Evolutionary conservation across 129 eudicot genomes (phyloP), one percentile per base, ranked within the genome.

Genomic region (Escallonia rubra): DNA sequence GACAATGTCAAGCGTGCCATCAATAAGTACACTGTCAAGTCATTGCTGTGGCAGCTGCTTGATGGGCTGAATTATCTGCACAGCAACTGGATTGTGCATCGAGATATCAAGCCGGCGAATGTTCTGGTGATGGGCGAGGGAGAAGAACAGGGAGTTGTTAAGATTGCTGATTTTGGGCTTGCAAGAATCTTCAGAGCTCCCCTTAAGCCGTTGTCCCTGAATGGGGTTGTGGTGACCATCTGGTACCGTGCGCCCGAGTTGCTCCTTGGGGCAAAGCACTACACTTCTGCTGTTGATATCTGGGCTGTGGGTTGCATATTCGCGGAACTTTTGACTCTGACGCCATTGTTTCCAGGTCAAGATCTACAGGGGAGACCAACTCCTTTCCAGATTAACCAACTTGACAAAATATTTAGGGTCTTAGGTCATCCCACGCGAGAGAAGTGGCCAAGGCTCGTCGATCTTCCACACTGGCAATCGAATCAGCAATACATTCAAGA

Each of bases 161-260:
- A 93, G 79, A 93, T 93, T 70, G 99, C 99, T 68, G 99, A 93
- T 77, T 93, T 93, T 64, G 99, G 99, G 64, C 85, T 93, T 61
- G 99, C 99, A 68, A 86, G 99, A 79, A 84, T 93, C 53, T 93
- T 86, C 64, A 96, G 86, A 72, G 96, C 95, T 78, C 99, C 99
- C 14, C 71, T 93, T 57, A 93, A 89, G 85, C 92, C 99, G 43
- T 75, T 93, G 55, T 77, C 91, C 12, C 96, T 89, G 57, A 93
- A 93, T 67, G 98, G 98, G 90, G 99, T 93, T 49, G 99, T 93
- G 67, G 99, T 93, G 71, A 93, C 99, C 46, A 93, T 93, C 23
- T 93, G 99, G 99, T 93, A 93, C 86, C 99, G 99, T 69, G 95
- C 99, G 48, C 99, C 99, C 34, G 99, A 93, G 80, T 90, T 93